Evolutionary conservation across 2,329 filamentous ascomycete species (phyloP), one percentile per base, ranked within the genome.

Genomic region (Trichoderma breve): DNA sequence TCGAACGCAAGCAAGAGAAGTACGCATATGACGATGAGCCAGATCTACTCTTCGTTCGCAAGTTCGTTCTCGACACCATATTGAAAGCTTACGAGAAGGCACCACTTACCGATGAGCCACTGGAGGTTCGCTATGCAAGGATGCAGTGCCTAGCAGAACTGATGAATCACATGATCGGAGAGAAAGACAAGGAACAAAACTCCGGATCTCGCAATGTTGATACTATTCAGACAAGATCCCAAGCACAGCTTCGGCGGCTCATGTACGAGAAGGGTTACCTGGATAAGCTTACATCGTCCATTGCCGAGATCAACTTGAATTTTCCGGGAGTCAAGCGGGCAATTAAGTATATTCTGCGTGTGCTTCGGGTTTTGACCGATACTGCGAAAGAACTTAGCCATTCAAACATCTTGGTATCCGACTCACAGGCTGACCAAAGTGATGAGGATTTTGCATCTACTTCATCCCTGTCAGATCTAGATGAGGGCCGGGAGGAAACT

Each of bases 191-290:
- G 76, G 86, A 89, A 18, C 85, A 85, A 60, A 82, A 82, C 74
- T 83, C 82, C 73, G 82, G 81, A 51, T 73, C 76, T n/a, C 73
- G 84, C 80, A 73, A 81, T 76, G 74, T 83, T 69, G 77, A 86
- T 75, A 79, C 80, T 62, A 74, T 80, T 67, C 78, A 84, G 58
- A 79, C 81, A 28, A 84, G 86, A 57, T 95, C 94, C 8, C 92
- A 95, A 74, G 91, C 92, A 76, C 94, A 97, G 78, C 88, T 99
- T 76, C 92, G 93, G 39, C 93, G 94, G 75, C 90, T 98, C 73
- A 99, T 99, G 96, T 98, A 97, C 77, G 96, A 99, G 83, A 99
- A 98, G 84, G 94, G 97, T 71, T 97, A 96, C 80, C 91, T 98
- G 73, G 89, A 93, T 28, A 92, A 95, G 62, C 84, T 99, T 72